Percentiles rank a stretch among this genome's conserved stretches.
Conservation (phyloP, 371 early-diverging fungal species). For the Amoeboaphelidium occidentale region DNA sequence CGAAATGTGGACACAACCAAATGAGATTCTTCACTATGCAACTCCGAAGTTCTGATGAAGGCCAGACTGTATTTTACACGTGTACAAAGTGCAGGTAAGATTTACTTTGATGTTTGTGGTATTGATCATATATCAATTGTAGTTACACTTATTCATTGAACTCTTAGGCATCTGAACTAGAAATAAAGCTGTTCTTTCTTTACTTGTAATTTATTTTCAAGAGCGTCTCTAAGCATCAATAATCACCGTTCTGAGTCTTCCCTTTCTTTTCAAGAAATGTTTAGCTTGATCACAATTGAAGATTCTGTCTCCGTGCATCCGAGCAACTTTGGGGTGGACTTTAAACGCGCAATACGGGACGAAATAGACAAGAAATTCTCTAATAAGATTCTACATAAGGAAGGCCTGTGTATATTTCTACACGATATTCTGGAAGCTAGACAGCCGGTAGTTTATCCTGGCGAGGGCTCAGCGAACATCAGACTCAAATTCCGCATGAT, state of each 20-base stretch:
- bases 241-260: background rate
- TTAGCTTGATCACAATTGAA: constrained; percentile 42
- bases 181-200: background rate
- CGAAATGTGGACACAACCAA: constrained; percentile 41
- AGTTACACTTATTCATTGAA: background rate
- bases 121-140: too few relatives aligned
- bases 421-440: constrained; percentile 46
- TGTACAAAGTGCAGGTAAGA: constrained; percentile 92
- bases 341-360: constrained; percentile 50
- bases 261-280: constrained; percentile 27
- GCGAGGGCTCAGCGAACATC: constrained; percentile 50
- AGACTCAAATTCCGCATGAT: constrained; percentile 50
- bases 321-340: constrained; percentile 37
- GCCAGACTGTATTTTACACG: constrained; percentile 96
- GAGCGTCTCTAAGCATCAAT: background rate
- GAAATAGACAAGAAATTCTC: constrained; percentile 72
- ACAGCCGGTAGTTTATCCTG: constrained; percentile 49
- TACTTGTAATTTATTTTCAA: background rate
- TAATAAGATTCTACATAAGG: constrained; percentile 71
- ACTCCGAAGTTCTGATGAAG: constrained; percentile 97
- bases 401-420: constrained; percentile 67
- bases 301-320: constrained; percentile 67
- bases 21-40: constrained; percentile 98
- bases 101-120: too few relatives aligned
- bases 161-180: background rate